Base-by-base conservation (phyloP, 2,329 filamentous ascomycete genomes). In the Aspergillus jensenii region DNA sequence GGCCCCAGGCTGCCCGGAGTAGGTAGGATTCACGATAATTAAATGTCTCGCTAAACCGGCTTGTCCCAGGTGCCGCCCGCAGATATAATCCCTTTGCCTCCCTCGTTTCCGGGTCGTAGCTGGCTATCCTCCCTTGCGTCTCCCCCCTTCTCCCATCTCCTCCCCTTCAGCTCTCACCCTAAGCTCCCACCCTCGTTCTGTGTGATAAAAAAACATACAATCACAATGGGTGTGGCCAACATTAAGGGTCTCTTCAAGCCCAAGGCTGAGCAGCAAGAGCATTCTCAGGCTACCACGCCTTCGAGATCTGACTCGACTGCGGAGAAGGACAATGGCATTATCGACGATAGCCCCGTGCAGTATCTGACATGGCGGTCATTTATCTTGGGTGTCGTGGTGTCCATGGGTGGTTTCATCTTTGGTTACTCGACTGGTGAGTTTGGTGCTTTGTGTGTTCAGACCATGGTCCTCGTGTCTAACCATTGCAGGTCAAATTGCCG, bases 381-480 rank as follows among this genome's bases (percentile, higher is more conserved):
- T 59, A 68, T 76, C 58, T 73, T 80, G 60, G 76, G 76, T 49
- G 50, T 79, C 40, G 69, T 79, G 56, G 77, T 78, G 43, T 79
- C 77, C 6, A 79, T 80, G 74, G 78, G 78, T 62, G 78, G 78
- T 60, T 76, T 80, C 64, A 75, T 79, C 57, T 79, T 79, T 63
- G 76, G 77, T 62, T 79, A 78, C 64, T 71, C 75, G 19, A 77
- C 75, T 60, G 75, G 74, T 74, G 68, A 59, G 66, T 62, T 19
- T n/a, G 31, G 15, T 15, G 46, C 50, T 31, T 19, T 14, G 3
- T 21, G 21, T 21, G 15, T 19, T 6, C 17, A 19, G 3, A 17
- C 14, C n/a, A 5, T 14, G 6, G 15, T 23, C 27, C 50, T 43
- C 19, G 46, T 41, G 14, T 50, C 50, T 61, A 21, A 63, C 46